Percentiles rank a stretch among this genome's conserved stretches.
These are phyloP conservation scores for Amborella trichopoda DNA, from an alignment of 164 flowering plant species.

Conservation along the genomic window DNA sequence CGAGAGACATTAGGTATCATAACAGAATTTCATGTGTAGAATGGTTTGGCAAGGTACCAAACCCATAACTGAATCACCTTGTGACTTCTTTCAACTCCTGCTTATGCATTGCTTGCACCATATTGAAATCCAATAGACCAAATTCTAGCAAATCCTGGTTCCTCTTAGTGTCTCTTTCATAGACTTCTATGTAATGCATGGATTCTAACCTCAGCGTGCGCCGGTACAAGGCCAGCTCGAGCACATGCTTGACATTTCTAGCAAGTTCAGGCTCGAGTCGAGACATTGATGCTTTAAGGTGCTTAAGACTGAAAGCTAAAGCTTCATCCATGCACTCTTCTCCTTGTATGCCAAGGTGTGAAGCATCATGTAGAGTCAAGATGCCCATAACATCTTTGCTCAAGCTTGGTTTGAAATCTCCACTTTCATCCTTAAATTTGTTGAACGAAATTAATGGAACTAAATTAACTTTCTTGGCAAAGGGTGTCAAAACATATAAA, in stretches of 20 bases:
- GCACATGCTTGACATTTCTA: slow-evolving; percentile 7
- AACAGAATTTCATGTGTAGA: too few species aligned
- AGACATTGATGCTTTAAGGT: too few species aligned
- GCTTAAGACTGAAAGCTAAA: slow-evolving; percentile 12
- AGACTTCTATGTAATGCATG: slow-evolving; percentile 9
- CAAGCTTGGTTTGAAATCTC: slow-evolving; percentile 11
- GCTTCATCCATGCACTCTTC: slow-evolving; percentile 44
- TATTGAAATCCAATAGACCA: slow-evolving; percentile 21
- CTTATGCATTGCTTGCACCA: slow-evolving; percentile 22
- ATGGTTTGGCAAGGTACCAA: too few species aligned
- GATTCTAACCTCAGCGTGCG: slow-evolving; percentile 24
- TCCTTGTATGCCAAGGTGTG: slow-evolving; percentile 22
- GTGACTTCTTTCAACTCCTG: slow-evolving; percentile 24
- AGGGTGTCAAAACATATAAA: not conserved
- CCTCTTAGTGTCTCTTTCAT: slow-evolving; percentile 3
- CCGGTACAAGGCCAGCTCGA: slow-evolving; percentile 31
- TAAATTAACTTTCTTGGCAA: too few species aligned
- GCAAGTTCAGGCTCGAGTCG: slow-evolving; percentile 12
- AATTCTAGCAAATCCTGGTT: slow-evolving; percentile 15
- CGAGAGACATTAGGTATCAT: too few species aligned
- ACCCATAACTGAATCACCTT: too few species aligned
- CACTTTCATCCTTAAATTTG: slow-evolving; percentile 20
- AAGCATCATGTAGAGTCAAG: slow-evolving; percentile 23
- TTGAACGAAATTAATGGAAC: too few species aligned
- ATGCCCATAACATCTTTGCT: slow-evolving; percentile 14